phyloP scores from a whole-genome alignment of 2,329 filamentous ascomycete species.

The Ophiostoma triangulosporum region DNA sequence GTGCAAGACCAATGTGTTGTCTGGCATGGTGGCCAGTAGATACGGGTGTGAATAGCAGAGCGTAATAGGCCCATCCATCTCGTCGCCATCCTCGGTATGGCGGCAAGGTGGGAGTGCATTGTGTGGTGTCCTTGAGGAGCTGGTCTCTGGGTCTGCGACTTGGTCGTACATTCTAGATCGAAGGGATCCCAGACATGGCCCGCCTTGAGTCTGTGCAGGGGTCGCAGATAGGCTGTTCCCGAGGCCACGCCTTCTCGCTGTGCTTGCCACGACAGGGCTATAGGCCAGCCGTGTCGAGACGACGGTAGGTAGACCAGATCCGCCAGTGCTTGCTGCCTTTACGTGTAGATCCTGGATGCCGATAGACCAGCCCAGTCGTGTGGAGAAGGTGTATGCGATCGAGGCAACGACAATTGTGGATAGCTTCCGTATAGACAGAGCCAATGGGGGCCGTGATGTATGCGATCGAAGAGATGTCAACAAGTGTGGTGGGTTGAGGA shows the following conservation, averaged over 20 bases:
- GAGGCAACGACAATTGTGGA: constrained; percentile 57
- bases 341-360: constrained; percentile 84
- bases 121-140: neutral
- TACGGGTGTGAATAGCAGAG: constrained; percentile 71
- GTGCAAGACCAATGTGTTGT: constrained; percentile 78
- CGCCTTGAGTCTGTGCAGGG: neutral
- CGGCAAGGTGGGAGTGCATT: neutral
- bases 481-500: constrained; percentile 36
- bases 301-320: constrained; percentile 19
- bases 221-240: neutral
- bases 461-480: constrained; percentile 71
- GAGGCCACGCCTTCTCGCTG: neutral
- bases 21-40: constrained; percentile 66
- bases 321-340: constrained; percentile 12
- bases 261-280: constrained; percentile 14
- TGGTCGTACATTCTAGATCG: neutral
- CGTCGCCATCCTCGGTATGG: neutral
- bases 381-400: constrained; percentile 74
- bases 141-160: neutral
- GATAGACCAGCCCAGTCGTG: constrained; percentile 70
- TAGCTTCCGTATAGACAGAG: constrained; percentile 65
- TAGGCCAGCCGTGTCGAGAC: constrained; percentile 28
- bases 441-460: constrained; percentile 63
- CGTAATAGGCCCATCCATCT: constrained; percentile 32
- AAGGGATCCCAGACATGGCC: neutral